These are phyloP conservation scores for Lophiotrema nucula DNA, from an alignment of 495 filamentous ascomycete species.

Conservation along the genomic window DNA sequence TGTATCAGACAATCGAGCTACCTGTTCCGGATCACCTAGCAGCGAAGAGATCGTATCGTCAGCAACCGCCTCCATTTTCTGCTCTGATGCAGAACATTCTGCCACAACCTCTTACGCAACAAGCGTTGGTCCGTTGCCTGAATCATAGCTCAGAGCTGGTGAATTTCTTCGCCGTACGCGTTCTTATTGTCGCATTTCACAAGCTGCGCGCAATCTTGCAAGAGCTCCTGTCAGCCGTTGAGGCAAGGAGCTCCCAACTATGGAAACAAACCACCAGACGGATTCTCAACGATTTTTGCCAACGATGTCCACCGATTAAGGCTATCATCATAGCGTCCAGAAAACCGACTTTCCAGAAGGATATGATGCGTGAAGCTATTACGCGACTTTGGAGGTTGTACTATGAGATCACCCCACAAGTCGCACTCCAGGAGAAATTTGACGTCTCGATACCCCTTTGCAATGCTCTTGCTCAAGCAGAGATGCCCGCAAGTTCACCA, in stretches of 20 bases:
- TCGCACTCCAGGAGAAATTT: constrained; percentile 78
- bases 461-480: constrained; percentile 56
- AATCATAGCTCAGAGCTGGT: constrained; percentile 71
- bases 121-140: constrained; percentile 72
- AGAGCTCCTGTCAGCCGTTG: constrained; percentile 52
- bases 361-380: constrained; percentile 74
- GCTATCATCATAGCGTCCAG: constrained; percentile 70
- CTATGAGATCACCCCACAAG: constrained; percentile 75
- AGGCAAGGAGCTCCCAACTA: constrained; percentile 42
- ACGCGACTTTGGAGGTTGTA: constrained; percentile 72
- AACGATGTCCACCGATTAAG: constrained; percentile 74
- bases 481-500: constrained; percentile 49
- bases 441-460: constrained; percentile 78
- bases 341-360: constrained; percentile 61
- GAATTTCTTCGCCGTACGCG: constrained; percentile 75
- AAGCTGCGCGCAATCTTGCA: constrained; percentile 66
- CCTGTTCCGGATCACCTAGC: constrained; percentile 71
- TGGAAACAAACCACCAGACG: constrained; percentile 67
- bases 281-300: constrained; percentile 70
- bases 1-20: constrained; percentile 74
- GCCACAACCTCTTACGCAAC: constrained; percentile 76
- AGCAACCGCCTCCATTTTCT: constrained; percentile 69
- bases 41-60: constrained; percentile 42
- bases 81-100: constrained; percentile 81
- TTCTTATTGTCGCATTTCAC: constrained; percentile 72